phyloP scores from a whole-genome alignment of 352 stramenopile species.

The Globisporangium sylvaticum region DNA sequence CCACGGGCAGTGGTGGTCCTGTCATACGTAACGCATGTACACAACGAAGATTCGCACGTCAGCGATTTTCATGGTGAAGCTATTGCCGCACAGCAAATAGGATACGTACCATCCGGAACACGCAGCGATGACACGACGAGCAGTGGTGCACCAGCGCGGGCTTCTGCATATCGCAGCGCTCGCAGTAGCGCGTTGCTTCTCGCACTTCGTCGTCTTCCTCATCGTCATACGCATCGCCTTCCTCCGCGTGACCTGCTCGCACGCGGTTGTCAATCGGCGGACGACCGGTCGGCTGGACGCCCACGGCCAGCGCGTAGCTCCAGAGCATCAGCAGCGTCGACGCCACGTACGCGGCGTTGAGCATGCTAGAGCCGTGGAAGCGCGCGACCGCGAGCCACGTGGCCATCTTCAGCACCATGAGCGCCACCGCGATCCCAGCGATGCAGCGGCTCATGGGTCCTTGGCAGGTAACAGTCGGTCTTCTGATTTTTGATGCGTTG shows the following conservation, averaged over 20 bases:
- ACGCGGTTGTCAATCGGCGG: slow-evolving; percentile 18
- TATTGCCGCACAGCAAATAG: no score
- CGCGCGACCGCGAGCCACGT: slow-evolving; percentile 47
- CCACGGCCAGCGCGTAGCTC: slow-evolving; percentile 62
- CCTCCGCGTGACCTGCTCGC: neutral
- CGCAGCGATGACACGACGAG: slow-evolving; percentile 63
- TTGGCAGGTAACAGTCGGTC: neutral
- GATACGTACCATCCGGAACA: slow-evolving; percentile 55
- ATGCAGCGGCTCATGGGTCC: slow-evolving; percentile 35
- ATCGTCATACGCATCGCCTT: slow-evolving; percentile 5
- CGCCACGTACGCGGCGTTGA: slow-evolving; percentile 40
- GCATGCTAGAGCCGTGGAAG: slow-evolving; percentile 11
- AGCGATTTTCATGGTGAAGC: no score
- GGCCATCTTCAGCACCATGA: slow-evolving; percentile 64
- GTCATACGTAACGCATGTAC: neutral
- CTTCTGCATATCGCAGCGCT: slow-evolving; percentile 71
- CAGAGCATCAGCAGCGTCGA: slow-evolving; percentile 64
- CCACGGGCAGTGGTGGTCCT: slow-evolving; percentile 85
- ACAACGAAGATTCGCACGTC: no score
- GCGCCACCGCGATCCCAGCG: slow-evolving; percentile 42
- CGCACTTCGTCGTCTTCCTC: slow-evolving; percentile 12
- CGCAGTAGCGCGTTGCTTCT: slow-evolving; percentile 55
- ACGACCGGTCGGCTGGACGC: slow-evolving; percentile 17
- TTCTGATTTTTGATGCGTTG: neutral
- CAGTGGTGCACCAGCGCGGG: slow-evolving; percentile 66